These are phyloP conservation scores for Henningerozyma blattae DNA, from an alignment of 805 yeast species.

Conservation along the genomic window DNA sequence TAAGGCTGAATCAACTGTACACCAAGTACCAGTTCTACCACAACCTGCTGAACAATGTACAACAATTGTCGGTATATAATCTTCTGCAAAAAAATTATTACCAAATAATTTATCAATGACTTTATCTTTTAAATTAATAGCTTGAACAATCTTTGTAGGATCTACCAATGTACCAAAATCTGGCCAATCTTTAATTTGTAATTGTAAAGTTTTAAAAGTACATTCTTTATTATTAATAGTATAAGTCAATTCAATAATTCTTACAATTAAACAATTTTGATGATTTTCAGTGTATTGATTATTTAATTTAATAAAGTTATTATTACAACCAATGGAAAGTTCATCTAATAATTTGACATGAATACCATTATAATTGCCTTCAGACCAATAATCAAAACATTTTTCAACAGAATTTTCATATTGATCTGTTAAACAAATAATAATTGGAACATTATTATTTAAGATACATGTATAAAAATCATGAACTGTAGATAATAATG, in stretches of 20 bases:
- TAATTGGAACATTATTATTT: slow-evolving; percentile 49
- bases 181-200: slow-evolving; percentile 75
- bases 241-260: slow-evolving; percentile 31
- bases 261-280: slow-evolving; percentile 6
- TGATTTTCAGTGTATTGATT: slow-evolving; percentile 3
- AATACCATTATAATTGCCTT: slow-evolving; percentile 36
- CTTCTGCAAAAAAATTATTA: slow-evolving; percentile 6
- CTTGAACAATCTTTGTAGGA: slow-evolving; percentile 43
- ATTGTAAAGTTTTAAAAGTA: slow-evolving; percentile 46
- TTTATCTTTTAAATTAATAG: slow-evolving; percentile 36
- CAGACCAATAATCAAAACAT: slow-evolving; percentile 73
- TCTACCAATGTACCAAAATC: slow-evolving; percentile 60
- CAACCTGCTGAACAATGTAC: slow-evolving; percentile 97
- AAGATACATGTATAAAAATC: slow-evolving; percentile 79
- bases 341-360: slow-evolving; percentile 12
- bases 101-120: slow-evolving; percentile 23
- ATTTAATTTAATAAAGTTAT: slow-evolving; percentile 16
- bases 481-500: slow-evolving; percentile 55
- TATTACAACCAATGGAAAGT: slow-evolving; percentile 6
- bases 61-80: slow-evolving; percentile 39
- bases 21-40: slow-evolving; percentile 88
- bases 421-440: slow-evolving; percentile 66
- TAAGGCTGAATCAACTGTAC: slow-evolving; percentile 53
- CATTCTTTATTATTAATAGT: slow-evolving; percentile 11
- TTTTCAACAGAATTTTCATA: slow-evolving; percentile 68